These are phyloP conservation scores for Cardamine resedifolia DNA, from an alignment of 345 rosid species.

Conservation along the genomic window DNA sequence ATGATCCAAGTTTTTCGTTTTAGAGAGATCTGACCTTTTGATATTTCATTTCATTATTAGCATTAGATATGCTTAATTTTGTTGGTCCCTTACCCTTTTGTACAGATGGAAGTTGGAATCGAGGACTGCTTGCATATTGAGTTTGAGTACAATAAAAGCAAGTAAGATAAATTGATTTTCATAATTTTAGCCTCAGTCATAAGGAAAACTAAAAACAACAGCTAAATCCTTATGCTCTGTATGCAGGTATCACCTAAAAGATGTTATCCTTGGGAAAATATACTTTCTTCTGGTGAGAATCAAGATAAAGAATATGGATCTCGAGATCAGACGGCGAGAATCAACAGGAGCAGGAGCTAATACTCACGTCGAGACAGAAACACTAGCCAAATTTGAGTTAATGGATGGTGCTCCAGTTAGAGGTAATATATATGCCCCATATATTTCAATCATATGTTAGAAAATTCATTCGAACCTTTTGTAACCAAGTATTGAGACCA, in stretches of 20 bases:
- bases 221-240: neutral
- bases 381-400: conserved; percentile 91
- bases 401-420: conserved; percentile 99
- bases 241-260: conserved; percentile 92
- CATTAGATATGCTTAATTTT: conserved; percentile 9
- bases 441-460: neutral
- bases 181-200: neutral
- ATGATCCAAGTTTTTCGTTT: neutral
- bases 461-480: neutral
- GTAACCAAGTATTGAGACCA: conserved; percentile 8
- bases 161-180: conserved; percentile 46
- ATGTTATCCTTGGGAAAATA: conserved; percentile 95
- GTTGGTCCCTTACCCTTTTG: conserved; percentile 16
- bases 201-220: neutral
- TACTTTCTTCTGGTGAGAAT: conserved; percentile 97
- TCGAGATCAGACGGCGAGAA: conserved; percentile 96
- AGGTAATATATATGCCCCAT: conserved; percentile 55
- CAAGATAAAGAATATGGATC: conserved; percentile 99
- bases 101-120: conserved; percentile 99
- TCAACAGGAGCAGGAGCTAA: conserved; percentile 96
- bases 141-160: conserved; percentile 99
- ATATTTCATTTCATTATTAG: conserved; percentile 8
- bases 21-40: neutral
- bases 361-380: conserved; percentile 97
- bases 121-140: conserved; percentile 98